phyloP scores from a whole-genome alignment of 306 rosid species.

The Malus domestica region DNA sequence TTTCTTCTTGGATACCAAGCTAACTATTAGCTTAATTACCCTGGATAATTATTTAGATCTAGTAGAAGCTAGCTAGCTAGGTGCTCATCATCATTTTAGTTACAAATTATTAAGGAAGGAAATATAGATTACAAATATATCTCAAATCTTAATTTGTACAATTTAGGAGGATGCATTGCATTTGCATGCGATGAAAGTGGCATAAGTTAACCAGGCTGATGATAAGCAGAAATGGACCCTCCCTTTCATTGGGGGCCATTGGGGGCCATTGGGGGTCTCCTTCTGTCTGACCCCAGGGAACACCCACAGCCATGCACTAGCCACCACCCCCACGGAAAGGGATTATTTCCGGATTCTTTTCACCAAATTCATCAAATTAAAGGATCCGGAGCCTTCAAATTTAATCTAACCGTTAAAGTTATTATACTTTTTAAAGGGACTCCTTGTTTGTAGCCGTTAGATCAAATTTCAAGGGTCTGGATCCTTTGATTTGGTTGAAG shows the following conservation, averaged over 20 bases:
- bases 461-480: no score
- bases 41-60: background rate
- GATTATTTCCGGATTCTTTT: no score
- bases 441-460: fast-evolving
- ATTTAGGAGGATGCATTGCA: background rate
- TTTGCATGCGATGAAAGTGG: background rate
- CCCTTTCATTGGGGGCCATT: background rate
- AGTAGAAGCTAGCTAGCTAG: no score
- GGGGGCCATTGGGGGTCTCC: background rate
- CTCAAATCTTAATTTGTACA: no score
- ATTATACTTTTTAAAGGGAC: no score
- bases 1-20: background rate
- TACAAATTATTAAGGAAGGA: no score
- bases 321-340: background rate
- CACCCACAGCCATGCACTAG: background rate
- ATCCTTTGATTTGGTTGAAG: no score
- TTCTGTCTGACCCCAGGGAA: background rate
- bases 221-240: background rate
- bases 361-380: no score
- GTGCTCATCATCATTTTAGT: no score
- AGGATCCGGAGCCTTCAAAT: fast-evolving
- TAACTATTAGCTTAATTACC: background rate
- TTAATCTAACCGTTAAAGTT: fast-evolving
- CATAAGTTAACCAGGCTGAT: background rate
- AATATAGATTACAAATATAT: no score